Conservation (phyloP, 441 rosid genomes). For the Flueggea neowawraea region DNA sequence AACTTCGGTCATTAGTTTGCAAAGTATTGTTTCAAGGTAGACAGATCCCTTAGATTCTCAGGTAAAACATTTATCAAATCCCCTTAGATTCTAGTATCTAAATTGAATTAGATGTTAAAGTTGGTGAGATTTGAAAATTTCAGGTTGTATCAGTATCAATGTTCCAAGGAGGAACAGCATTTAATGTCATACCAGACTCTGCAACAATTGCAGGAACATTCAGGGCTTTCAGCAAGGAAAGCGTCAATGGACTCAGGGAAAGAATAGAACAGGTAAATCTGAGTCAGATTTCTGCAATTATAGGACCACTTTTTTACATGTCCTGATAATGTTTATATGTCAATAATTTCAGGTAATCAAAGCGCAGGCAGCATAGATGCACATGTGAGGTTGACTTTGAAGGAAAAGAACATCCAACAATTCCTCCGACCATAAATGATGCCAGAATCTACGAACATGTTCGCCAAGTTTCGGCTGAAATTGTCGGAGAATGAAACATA, state of each 20-base stretch:
- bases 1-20: constrained; percentile 44
- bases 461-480: constrained; percentile 19
- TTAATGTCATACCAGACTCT: constrained; percentile 51
- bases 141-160: constrained; percentile 51
- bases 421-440: constrained; percentile 52
- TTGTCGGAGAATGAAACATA: constrained; percentile 44
- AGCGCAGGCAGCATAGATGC: constrained; percentile 35
- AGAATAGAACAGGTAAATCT: constrained; percentile 52
- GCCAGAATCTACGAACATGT: constrained; percentile 27
- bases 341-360: constrained; percentile 29
- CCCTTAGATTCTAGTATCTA: too few relatives aligned
- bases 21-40: constrained; percentile 49
- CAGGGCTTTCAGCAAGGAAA: constrained; percentile 52
- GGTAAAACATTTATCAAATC: constrained; percentile 17
- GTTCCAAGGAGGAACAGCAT: constrained; percentile 45
- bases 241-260: constrained; percentile 41
- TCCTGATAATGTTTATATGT: too few relatives aligned
- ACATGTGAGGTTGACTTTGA: constrained; percentile 17
- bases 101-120: too few relatives aligned
- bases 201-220: constrained; percentile 54
- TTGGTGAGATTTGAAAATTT: not conserved
- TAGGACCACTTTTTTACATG: too few relatives aligned
- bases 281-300: not conserved
- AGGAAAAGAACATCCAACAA: constrained; percentile 17
- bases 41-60: constrained; percentile 54